Conservation (phyloP, 495 filamentous ascomycete genomes). For the Lophiotrema nucula region DNA sequence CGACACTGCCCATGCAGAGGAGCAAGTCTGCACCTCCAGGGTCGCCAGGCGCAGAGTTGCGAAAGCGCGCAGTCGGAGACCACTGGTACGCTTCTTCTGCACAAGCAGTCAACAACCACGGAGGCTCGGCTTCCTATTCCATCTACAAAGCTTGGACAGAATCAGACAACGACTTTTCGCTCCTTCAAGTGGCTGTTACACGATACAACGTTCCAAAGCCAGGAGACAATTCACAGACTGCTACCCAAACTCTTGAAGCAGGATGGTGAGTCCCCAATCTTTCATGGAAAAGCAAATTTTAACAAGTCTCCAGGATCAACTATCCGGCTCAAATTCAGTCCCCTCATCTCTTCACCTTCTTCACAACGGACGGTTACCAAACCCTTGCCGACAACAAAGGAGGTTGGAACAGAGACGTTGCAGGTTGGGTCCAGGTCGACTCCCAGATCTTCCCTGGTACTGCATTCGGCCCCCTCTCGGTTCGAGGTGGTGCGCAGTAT, state of each 20-base stretch:
- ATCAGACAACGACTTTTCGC: conserved; percentile 10
- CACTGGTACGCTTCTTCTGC: conserved; percentile 21
- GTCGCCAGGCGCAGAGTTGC: neutral
- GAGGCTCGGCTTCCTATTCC: conserved; percentile 7
- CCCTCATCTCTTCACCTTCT: conserved; percentile 24
- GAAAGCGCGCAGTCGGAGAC: conserved; percentile 7
- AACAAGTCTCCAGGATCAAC: conserved; percentile 21
- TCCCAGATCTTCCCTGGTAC: conserved; percentile 19
- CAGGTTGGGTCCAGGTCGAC: conserved; percentile 20
- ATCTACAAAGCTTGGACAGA: conserved; percentile 17
- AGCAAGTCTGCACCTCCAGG: conserved; percentile 1
- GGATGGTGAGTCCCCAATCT: conserved; percentile 5
- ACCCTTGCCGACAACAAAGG: conserved; percentile 17
- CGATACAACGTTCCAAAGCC: conserved; percentile 11
- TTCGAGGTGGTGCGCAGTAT: conserved; percentile 14
- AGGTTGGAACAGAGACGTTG: conserved; percentile 20
- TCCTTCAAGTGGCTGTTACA: conserved; percentile 10
- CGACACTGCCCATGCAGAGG: neutral
- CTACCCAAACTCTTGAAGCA: conserved; percentile 15
- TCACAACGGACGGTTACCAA: conserved; percentile 17
- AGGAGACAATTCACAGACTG: no score
- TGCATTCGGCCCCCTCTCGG: conserved; percentile 6
- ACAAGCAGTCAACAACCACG: conserved; percentile 2
- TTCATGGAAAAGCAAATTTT: neutral
- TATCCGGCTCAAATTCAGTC: conserved; percentile 8